phyloP scores from a whole-genome alignment of 1,284 basidiomycete species.

The Naganishia sp. region DNA sequence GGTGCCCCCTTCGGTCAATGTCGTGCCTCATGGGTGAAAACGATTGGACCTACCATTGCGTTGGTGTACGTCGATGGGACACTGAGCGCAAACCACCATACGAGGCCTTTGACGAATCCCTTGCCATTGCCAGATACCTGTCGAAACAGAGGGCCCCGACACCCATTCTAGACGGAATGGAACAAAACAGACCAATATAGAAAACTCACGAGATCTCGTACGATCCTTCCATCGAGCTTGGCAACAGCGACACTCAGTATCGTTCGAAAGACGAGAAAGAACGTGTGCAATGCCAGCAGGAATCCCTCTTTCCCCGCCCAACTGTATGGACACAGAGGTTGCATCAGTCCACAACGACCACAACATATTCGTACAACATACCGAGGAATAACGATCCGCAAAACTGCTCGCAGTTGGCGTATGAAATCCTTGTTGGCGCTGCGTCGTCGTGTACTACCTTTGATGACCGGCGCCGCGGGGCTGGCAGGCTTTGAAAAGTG shows the following conservation, averaged over 20 bases:
- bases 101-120: conserved; percentile 81
- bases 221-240: conserved; percentile 83
- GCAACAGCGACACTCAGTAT: conserved; percentile 85
- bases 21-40: neutral
- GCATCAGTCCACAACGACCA: neutral
- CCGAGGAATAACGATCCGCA: conserved; percentile 71
- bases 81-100: conserved; percentile 85
- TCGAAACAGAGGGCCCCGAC: conserved; percentile 20
- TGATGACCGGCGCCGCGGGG: conserved; percentile 56
- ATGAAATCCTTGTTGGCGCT: conserved; percentile 78
- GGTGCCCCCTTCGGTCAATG: neutral
- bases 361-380: conserved; percentile 1
- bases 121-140: conserved; percentile 77
- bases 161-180: no score
- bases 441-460: conserved; percentile 58
- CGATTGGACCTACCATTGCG: conserved; percentile 67
- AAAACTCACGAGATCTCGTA: conserved; percentile 78
- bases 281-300: conserved; percentile 76
- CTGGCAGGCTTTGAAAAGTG: conserved; percentile 42
- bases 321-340: conserved; percentile 44
- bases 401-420: conserved; percentile 72
- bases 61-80: conserved; percentile 95
- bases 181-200: no score
- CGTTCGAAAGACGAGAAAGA: conserved; percentile 83
- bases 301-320: conserved; percentile 73